Conservation (phyloP, 169 alveolate genomes). For the Cytauxzoon felis region DNA sequence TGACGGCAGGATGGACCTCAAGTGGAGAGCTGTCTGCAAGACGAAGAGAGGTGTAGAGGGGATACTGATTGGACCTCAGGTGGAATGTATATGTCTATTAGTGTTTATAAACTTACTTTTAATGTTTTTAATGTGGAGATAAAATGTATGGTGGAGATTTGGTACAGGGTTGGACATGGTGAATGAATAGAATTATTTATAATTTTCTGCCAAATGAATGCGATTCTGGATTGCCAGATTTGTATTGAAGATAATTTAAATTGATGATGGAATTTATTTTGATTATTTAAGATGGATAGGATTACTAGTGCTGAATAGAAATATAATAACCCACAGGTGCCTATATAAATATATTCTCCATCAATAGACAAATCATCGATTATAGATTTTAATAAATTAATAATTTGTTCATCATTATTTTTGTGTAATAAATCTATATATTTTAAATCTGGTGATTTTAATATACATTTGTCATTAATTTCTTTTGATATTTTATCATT, state of each 20-base stretch:
- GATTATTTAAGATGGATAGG: background rate
- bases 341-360: conserved; percentile 52
- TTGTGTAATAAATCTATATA: conserved; percentile 15
- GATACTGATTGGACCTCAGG: no score
- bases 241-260: conserved; percentile 23
- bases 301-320: conserved; percentile 31
- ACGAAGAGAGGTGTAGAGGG: no score
- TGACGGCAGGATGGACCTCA: no score
- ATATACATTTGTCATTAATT: conserved; percentile 18
- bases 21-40: no score
- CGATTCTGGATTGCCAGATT: conserved; percentile 53
- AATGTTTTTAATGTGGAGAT: conserved; percentile 7
- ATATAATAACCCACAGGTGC: conserved; percentile 37
- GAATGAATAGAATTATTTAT: conserved; percentile 12
- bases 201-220: conserved; percentile 48
- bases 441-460: conserved; percentile 39
- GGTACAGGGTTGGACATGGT: conserved; percentile 36
- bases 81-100: no score
- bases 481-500: conserved; percentile 15
- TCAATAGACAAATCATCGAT: conserved; percentile 37
- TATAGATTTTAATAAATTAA: conserved; percentile 2
- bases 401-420: background rate
- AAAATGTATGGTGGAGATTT: conserved; percentile 13
- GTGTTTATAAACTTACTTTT: background rate
- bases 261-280: background rate